A percentile compares a stretch with the other conserved stretches of the same genome.
Conservation (phyloP, 225 moss, liverwort and hornwort genomes). For the Physcomitrellopsis africana region DNA sequence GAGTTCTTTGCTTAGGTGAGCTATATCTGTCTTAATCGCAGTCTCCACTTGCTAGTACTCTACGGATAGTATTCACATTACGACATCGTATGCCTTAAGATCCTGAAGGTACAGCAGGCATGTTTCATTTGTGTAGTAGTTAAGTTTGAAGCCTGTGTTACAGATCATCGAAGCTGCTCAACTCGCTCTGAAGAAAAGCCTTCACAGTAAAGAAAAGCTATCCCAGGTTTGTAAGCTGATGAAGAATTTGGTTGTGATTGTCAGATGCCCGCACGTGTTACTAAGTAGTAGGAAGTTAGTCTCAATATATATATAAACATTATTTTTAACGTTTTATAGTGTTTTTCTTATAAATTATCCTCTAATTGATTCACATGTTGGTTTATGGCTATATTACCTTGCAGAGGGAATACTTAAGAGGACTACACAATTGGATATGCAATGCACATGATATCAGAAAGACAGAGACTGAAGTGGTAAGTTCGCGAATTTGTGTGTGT, state of each 20-base stretch:
- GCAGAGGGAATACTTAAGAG: conserved; percentile 81
- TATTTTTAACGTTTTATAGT: too few relatives aligned
- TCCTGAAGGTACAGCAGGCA: conserved; percentile 23
- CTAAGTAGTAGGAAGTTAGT: conserved; percentile 2
- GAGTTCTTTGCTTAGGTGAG: not conserved
- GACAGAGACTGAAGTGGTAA: conserved; percentile 62
- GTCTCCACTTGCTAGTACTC: not conserved
- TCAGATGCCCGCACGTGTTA: not conserved
- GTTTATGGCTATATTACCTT: conserved; percentile 26
- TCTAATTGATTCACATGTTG: conserved; percentile 18
- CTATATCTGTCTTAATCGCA: conserved; percentile 1
- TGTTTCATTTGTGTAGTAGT: conserved; percentile 24
- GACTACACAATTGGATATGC: conserved; percentile 88
- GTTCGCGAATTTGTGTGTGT: conserved; percentile 26
- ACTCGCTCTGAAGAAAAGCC: conserved; percentile 80
- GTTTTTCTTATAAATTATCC: not conserved
- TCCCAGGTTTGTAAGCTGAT: conserved; percentile 65
- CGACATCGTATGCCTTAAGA: not conserved
- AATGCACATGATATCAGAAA: conserved; percentile 68
- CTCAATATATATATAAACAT: too few relatives aligned
- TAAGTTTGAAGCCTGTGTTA: not conserved
- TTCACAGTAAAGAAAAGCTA: conserved; percentile 70
- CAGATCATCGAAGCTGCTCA: conserved; percentile 77
- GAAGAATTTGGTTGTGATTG: conserved; percentile 17
- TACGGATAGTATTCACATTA: not conserved